Percentiles rank a stretch among this genome's conserved stretches.
Evolutionary conservation across 2,329 filamentous ascomycete genomes (phyloP).

Genomic region (Sodiomyces alkalinus): DNA sequence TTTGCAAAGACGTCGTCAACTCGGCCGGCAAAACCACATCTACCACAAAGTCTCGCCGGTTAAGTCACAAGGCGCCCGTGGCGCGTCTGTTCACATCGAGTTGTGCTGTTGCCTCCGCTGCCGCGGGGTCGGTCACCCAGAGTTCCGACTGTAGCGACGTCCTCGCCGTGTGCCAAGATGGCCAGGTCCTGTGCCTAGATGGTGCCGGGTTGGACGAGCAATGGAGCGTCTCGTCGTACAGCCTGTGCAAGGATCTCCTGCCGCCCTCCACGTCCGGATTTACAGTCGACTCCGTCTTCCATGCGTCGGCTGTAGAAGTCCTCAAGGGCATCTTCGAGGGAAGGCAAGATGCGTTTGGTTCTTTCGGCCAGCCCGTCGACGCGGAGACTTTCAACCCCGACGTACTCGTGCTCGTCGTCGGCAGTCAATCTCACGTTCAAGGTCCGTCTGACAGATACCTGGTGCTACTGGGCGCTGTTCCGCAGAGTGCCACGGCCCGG

Average conservation of each 20-base stretch:
- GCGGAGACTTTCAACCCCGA: slow-evolving; percentile 31
- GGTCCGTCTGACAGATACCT: slow-evolving; percentile 13
- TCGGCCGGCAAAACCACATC: slow-evolving; percentile 36
- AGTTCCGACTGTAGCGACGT: slow-evolving; percentile 17
- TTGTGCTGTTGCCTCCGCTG: too few species aligned
- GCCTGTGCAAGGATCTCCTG: slow-evolving; percentile 24
- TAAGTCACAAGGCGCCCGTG: slow-evolving; percentile 19
- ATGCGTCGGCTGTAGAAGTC: slow-evolving; percentile 30
- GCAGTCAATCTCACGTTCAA: too few species aligned
- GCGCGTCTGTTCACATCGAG: slow-evolving; percentile 26
- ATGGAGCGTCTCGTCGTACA: slow-evolving; percentile 29
- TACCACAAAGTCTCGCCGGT: slow-evolving; percentile 25
- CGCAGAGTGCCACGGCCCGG: slow-evolving; percentile 10
- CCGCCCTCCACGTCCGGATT: slow-evolving; percentile 18
- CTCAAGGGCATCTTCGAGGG: slow-evolving; percentile 39
- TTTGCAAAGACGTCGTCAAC: slow-evolving; percentile 43
- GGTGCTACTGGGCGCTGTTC: slow-evolving; percentile 16
- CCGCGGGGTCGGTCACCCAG: slow-evolving; percentile 4
- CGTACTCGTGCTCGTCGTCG: slow-evolving; percentile 36
- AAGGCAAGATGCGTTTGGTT: slow-evolving; percentile 33
- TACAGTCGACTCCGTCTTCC: slow-evolving; percentile 33
- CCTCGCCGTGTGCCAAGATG: slow-evolving; percentile 42
- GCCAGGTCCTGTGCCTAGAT: slow-evolving; percentile 44
- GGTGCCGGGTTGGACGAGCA: slow-evolving; percentile 34
- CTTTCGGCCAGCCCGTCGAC: slow-evolving; percentile 32